Conservation (phyloP, 2,329 filamentous ascomycete genomes). For the Colletotrichum simmondsii region DNA sequence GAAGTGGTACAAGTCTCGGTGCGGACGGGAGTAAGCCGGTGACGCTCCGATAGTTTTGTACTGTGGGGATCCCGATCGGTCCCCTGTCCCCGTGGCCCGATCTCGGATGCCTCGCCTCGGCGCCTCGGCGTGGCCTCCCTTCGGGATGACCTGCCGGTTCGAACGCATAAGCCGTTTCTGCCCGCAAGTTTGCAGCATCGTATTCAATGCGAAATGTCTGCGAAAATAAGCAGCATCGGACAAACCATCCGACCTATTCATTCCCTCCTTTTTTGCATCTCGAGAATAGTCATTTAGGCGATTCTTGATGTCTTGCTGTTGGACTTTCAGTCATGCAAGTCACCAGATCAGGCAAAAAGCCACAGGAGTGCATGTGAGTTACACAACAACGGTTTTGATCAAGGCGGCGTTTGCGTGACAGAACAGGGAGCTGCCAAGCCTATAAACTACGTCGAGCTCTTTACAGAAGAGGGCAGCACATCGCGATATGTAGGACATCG, state of each 20-base stretch:
- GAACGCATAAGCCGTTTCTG: neutral
- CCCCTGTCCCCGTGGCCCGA: conserved; percentile 28
- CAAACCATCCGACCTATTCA: neutral
- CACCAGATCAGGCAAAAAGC: neutral
- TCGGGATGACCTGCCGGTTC: conserved; percentile 20
- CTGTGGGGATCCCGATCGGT: conserved; percentile 22
- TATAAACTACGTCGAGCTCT: neutral
- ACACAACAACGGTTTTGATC: neutral
- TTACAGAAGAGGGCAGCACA: neutral
- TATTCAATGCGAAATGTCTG: neutral
- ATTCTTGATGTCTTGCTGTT: neutral
- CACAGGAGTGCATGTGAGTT: neutral
- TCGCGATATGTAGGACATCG: neutral
- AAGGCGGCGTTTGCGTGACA: too few relatives aligned
- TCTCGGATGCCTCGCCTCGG: conserved; percentile 26
- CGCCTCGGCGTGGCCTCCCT: conserved; percentile 4
- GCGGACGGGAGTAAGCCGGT: conserved; percentile 8
- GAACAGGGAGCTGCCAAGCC: neutral
- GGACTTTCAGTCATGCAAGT: neutral
- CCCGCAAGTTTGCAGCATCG: neutral
- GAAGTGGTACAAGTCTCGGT: neutral
- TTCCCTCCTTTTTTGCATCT: neutral
- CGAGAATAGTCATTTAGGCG: neutral
- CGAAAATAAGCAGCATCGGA: neutral
- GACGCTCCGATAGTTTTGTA: neutral